A percentile compares a stretch with the other conserved stretches of the same genome.
These are phyloP conservation scores for Wickerhamomyces ciferrii DNA, from an alignment of 805 yeast species.

Conservation along the genomic window DNA sequence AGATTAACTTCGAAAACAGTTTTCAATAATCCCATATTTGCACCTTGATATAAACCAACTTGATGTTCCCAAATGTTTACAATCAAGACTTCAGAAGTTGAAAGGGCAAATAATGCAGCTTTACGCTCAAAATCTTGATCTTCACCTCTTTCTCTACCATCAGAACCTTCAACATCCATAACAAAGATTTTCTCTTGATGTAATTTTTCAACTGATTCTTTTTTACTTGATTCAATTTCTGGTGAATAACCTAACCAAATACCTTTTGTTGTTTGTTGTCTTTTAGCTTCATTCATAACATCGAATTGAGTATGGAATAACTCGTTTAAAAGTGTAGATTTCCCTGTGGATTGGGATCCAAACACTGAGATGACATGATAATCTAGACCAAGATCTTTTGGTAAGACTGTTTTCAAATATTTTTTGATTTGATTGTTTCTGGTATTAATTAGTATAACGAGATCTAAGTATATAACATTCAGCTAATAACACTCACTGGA, in stretches of 20 bases:
- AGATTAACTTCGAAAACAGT: slow-evolving; percentile 96
- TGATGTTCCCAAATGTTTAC: slow-evolving; percentile 97
- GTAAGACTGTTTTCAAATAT: slow-evolving; percentile 29
- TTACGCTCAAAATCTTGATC: slow-evolving; percentile 98
- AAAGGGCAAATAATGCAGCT: slow-evolving; percentile 89
- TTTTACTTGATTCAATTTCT: slow-evolving; percentile 24
- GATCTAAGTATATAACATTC: too few relatives aligned
- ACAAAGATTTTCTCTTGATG: slow-evolving; percentile 50
- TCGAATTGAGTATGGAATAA: slow-evolving; percentile 85
- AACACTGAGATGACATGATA: slow-evolving; percentile 93
- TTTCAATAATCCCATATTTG: slow-evolving; percentile 90
- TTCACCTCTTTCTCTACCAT: slow-evolving; percentile 96
- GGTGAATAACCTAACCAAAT: slow-evolving; percentile 67
- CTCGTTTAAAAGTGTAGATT: slow-evolving; percentile 83
- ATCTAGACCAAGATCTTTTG: slow-evolving; percentile 50
- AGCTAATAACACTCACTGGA: slow-evolving; percentile 27
- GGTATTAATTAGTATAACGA: not conserved
- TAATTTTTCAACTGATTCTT: slow-evolving; percentile 11
- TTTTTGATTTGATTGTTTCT: slow-evolving; percentile 7
- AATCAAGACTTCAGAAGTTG: slow-evolving; percentile 86
- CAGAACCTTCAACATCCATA: slow-evolving; percentile 98
- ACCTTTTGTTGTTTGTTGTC: slow-evolving; percentile 91
- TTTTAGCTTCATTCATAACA: slow-evolving; percentile 81
- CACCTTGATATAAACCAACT: slow-evolving; percentile 95
- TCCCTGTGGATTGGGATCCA: slow-evolving; percentile 97